Percentiles rank a stretch among this genome's conserved stretches.
Conservation (phyloP, 1,284 basidiomycete species). For the Trichosporon asahii region DNA sequence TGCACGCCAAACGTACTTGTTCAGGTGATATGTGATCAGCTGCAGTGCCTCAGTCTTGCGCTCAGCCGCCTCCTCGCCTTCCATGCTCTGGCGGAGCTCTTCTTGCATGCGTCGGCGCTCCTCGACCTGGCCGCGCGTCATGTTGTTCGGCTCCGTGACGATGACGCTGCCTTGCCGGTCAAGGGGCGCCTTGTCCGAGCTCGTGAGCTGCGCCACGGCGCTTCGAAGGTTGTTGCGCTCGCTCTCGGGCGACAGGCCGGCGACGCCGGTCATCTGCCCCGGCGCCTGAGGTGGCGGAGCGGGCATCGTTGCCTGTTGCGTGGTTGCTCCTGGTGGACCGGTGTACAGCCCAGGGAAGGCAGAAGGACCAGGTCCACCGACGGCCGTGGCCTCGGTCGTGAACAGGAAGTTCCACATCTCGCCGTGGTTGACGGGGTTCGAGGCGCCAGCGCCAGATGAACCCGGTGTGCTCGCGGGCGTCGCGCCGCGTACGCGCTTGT, state of each 20-base stretch:
- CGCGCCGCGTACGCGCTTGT: slow-evolving; percentile 11
- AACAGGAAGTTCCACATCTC: slow-evolving; percentile 20
- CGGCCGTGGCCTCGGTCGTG: slow-evolving; percentile 8
- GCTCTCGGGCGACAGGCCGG: background rate
- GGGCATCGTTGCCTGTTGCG: background rate
- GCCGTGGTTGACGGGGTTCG: background rate
- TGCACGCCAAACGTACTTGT: slow-evolving; percentile 61
- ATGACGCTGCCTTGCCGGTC: slow-evolving; percentile 12
- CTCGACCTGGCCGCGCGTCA: slow-evolving; percentile 35
- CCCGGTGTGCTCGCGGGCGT: slow-evolving; percentile 1
- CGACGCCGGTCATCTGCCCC: slow-evolving; percentile 19
- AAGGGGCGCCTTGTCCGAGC: slow-evolving; percentile 12
- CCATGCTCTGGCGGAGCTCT: slow-evolving; percentile 32
- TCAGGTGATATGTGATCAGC: slow-evolving; percentile 69
- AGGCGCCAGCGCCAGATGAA: background rate
- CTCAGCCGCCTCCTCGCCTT: slow-evolving; percentile 30
- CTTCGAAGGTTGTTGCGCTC: slow-evolving; percentile 18
- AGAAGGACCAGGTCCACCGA: slow-evolving; percentile 18
- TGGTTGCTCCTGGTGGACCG: background rate
- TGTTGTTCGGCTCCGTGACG: slow-evolving; percentile 23
- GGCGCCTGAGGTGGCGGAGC: slow-evolving; percentile 12
- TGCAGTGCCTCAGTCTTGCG: slow-evolving; percentile 43
- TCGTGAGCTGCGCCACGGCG: slow-evolving; percentile 26
- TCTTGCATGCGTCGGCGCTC: slow-evolving; percentile 35
- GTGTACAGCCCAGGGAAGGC: background rate